Conservation (phyloP, 768 basidiomycete genomes). For the Filobasidium wieringae region DNA sequence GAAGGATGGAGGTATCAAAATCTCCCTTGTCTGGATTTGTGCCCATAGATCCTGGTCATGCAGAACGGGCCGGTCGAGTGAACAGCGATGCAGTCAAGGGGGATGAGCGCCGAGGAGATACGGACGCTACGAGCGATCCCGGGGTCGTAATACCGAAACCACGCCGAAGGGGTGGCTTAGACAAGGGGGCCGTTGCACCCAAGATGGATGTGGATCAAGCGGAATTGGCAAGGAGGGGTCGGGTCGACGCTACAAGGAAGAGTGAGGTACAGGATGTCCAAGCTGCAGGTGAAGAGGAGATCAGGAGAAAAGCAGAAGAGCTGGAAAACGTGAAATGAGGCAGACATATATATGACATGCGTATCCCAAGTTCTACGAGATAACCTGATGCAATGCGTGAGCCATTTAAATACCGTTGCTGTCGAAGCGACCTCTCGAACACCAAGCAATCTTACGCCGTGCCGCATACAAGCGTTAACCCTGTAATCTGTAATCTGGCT, state of each 20-base stretch:
- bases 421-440: too few species aligned
- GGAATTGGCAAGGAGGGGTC: neutral
- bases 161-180: neutral
- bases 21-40: conserved; percentile 8
- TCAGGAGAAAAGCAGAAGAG: conserved; percentile 1
- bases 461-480: too few species aligned
- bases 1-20: conserved; percentile 7
- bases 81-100: conserved; percentile 9
- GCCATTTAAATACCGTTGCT: too few species aligned
- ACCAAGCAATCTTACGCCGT: too few species aligned
- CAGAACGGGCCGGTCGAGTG: conserved; percentile 4
- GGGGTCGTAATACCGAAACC: conserved; percentile 2
- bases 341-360: too few species aligned
- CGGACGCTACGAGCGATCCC: conserved; percentile 2
- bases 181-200: neutral
- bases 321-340: neutral
- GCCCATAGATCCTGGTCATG: conserved; percentile 6
- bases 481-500: too few species aligned
- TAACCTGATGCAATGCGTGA: too few species aligned
- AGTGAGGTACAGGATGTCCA: conserved; percentile 10
- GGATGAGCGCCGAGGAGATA: conserved; percentile 6
- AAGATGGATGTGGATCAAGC: neutral
- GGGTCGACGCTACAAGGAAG: conserved; percentile 2
- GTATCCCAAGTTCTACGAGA: too few species aligned
- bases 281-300: conserved; percentile 1